phyloP scores from a whole-genome alignment of 2,329 filamentous ascomycete genomes.

The Pseudocercospora cruenta region DNA sequence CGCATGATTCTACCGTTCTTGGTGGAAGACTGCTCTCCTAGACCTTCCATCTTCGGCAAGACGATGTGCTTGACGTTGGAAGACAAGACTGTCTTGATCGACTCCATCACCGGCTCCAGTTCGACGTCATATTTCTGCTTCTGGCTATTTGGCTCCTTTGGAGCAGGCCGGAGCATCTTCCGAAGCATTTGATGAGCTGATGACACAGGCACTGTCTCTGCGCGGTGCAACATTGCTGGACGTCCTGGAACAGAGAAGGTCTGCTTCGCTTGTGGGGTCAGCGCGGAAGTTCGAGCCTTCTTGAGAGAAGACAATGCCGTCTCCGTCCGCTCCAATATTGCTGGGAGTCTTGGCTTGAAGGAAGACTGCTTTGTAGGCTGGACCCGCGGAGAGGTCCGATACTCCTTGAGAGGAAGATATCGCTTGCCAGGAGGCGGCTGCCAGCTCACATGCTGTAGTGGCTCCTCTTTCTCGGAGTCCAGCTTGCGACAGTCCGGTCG shows the following conservation, averaged over 20 bases:
- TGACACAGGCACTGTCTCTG: background rate
- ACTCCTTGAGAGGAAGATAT: too few relatives aligned
- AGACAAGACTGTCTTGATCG: background rate
- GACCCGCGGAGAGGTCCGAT: too few relatives aligned
- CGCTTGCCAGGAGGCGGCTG: background rate
- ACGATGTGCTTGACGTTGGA: background rate
- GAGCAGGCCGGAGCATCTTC: background rate
- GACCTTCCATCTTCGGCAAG: background rate
- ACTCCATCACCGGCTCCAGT: background rate
- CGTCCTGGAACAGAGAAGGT: background rate
- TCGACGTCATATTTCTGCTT: background rate
- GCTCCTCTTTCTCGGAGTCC: background rate
- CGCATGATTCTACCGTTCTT: background rate
- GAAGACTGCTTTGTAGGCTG: too few relatives aligned
- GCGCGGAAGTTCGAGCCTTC: background rate
- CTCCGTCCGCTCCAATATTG: too few relatives aligned
- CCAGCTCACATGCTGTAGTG: background rate
- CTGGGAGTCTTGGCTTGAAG: too few relatives aligned
- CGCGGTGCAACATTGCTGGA: background rate
- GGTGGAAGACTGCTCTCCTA: background rate
- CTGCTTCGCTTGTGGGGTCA: background rate
- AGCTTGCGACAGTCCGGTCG: background rate
- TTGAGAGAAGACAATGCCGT: background rate
- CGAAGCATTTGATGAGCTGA: background rate
- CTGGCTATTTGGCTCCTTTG: background rate